Evolutionary conservation across 306 rosid genomes (phyloP).

Genomic region (Vachellia collinsii): DNA sequence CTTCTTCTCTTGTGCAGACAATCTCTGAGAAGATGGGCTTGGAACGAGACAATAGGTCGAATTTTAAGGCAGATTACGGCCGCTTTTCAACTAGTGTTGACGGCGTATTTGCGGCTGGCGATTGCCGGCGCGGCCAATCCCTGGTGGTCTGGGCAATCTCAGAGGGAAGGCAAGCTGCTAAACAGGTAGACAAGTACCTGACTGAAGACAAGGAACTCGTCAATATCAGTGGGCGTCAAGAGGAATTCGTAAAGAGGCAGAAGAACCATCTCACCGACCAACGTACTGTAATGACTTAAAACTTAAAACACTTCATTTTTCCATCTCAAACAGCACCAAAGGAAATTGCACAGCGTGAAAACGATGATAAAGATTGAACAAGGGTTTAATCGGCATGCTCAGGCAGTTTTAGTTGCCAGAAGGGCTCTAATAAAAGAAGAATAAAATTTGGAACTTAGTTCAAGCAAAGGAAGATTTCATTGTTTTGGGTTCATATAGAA

Average conservation of each 20-base stretch:
- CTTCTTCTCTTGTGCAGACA: conserved; percentile 47
- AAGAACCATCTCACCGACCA: conserved; percentile 54
- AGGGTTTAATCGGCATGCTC: conserved; percentile 24
- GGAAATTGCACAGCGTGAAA: conserved; percentile 17
- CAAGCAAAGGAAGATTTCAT: neutral
- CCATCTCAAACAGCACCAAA: conserved; percentile 7
- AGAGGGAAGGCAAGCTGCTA: conserved; percentile 89
- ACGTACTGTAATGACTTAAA: conserved; percentile 70
- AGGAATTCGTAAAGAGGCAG: conserved; percentile 52
- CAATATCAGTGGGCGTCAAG: conserved; percentile 40
- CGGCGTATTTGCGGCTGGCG: conserved; percentile 88
- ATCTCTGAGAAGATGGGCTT: conserved; percentile 77
- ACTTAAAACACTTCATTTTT: conserved; percentile 43
- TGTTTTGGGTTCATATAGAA: conserved; percentile 20
- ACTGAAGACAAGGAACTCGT: conserved; percentile 40
- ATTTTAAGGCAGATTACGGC: conserved; percentile 87
- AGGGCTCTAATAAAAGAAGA: conserved; percentile 17
- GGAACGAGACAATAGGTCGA: conserved; percentile 81
- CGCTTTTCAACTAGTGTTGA: conserved; percentile 80
- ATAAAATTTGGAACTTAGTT: neutral
- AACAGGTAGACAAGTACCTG: conserved; percentile 74
- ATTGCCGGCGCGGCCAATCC: conserved; percentile 94
- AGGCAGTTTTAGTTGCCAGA: conserved; percentile 31
- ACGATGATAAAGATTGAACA: conserved; percentile 21
- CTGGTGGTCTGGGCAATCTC: conserved; percentile 96